Conservation (phyloP, 1,284 basidiomycete genomes). For the Sporisorium scitamineum region DNA sequence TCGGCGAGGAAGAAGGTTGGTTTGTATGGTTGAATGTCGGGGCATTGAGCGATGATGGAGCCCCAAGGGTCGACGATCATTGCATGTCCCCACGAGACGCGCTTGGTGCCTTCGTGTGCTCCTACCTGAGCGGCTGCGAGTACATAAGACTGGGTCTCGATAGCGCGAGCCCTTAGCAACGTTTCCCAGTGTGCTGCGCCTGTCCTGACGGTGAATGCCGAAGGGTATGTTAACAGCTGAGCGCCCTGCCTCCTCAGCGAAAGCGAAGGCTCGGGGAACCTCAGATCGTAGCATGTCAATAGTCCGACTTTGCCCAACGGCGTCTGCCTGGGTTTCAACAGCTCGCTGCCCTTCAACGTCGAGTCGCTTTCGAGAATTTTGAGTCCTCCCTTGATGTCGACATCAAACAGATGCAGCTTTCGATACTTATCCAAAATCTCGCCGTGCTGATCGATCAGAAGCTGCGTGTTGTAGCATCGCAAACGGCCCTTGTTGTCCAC, state of each 20-base stretch:
- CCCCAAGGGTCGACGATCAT: conserved; percentile 69
- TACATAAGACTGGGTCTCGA: conserved; percentile 71
- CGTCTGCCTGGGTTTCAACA: conserved; percentile 67
- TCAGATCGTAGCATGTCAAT: conserved; percentile 74
- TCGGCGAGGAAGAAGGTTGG: conserved; percentile 64
- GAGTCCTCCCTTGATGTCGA: conserved; percentile 70
- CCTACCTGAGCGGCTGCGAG: conserved; percentile 70
- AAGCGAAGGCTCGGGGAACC: conserved; percentile 72
- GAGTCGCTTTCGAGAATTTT: conserved; percentile 67
- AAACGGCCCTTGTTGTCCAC: conserved; percentile 44
- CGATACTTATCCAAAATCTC: conserved; percentile 69
- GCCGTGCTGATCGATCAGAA: conserved; percentile 71
- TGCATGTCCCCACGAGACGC: conserved; percentile 67
- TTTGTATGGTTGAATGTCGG: conserved; percentile 63
- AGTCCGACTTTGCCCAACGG: conserved; percentile 70
- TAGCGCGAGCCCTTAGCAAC: conserved; percentile 69
- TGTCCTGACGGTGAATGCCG: conserved; percentile 72
- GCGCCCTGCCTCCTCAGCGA: conserved; percentile 71
- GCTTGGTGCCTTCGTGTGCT: conserved; percentile 56
- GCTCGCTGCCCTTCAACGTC: conserved; percentile 69
- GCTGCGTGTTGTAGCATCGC: conserved; percentile 72
- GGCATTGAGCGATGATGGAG: conserved; percentile 62
- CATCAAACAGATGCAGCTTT: conserved; percentile 73
- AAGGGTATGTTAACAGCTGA: conserved; percentile 72
- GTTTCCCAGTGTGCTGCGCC: conserved; percentile 69